Percentiles rank a stretch among this genome's conserved stretches.
Conservation (phyloP, 2,329 filamentous ascomycete species). For the Aspergillus felis region DNA sequence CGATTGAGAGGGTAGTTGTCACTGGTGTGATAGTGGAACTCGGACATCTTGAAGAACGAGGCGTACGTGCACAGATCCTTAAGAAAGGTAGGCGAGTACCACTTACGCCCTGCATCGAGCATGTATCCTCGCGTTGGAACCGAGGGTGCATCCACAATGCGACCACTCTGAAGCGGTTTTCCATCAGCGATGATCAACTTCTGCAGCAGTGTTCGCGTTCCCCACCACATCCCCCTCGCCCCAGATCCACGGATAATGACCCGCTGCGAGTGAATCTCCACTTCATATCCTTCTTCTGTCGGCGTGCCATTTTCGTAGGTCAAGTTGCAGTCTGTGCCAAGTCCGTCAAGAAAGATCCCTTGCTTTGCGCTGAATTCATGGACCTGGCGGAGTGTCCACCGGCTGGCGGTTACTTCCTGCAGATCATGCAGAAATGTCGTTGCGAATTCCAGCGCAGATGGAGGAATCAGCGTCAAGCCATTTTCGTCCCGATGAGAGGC, state of each 20-base stretch:
- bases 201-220: conserved; percentile 53
- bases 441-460: conserved; percentile 49
- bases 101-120: conserved; percentile 55
- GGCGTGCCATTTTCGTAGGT: conserved; percentile 46
- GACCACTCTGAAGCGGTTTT: conserved; percentile 41
- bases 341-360: conserved; percentile 44
- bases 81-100: conserved; percentile 53
- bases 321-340: conserved; percentile 20
- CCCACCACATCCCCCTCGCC: conserved; percentile 57
- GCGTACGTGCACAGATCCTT: conserved; percentile 58
- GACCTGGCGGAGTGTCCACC: conserved; percentile 42
- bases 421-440: conserved; percentile 46
- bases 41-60: conserved; percentile 60
- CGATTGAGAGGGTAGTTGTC: conserved; percentile 53
- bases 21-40: conserved; percentile 56
- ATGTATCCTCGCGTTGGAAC: conserved; percentile 49
- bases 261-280: conserved; percentile 34
- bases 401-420: conserved; percentile 34
- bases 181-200: conserved; percentile 38
- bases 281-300: conserved; percentile 50
- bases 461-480: conserved; percentile 51
- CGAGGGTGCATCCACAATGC: conserved; percentile 48
- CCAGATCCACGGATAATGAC: conserved; percentile 51
- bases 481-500: conserved; percentile 39
- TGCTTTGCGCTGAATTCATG: conserved; percentile 29